Evolutionary conservation across 352 stramenopile genomes (phyloP).

Genomic region (Phytophthora chlamydospora): DNA sequence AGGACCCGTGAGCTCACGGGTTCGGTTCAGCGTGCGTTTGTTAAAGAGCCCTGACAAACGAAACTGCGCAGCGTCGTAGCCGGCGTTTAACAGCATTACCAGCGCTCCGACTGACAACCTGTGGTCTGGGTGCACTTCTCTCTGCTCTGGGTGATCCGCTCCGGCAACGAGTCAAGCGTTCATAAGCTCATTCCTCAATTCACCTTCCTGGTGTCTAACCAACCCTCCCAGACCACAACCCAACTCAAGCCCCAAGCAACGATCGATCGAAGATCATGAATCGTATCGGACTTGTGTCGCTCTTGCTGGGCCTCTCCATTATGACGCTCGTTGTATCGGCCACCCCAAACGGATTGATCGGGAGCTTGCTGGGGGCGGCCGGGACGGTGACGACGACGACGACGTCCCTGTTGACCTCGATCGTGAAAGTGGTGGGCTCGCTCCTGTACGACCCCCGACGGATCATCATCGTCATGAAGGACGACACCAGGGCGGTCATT

Average conservation of each 20-base stretch:
- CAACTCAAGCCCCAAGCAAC: slow-evolving; percentile 3
- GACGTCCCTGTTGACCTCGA: slow-evolving; percentile 1
- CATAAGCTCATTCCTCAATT: slow-evolving; percentile 44
- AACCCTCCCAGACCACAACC: slow-evolving; percentile 11
- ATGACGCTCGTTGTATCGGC: slow-evolving; percentile 14
- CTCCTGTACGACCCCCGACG: slow-evolving; percentile 6
- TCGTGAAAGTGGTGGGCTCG: slow-evolving; percentile 22
- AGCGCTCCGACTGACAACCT: slow-evolving; percentile 10
- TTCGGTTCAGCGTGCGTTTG: slow-evolving; percentile 3
- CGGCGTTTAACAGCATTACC: slow-evolving; percentile 31
- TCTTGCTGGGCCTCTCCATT: slow-evolving; percentile 15
- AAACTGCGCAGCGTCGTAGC: slow-evolving; percentile 8
- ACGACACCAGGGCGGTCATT: slow-evolving; percentile 13
- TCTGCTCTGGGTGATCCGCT: neutral
- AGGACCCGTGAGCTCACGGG: slow-evolving; percentile 1
- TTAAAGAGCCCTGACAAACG: neutral
- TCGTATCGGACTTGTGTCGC: slow-evolving; percentile 15
- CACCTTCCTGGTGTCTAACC: slow-evolving; percentile 35
- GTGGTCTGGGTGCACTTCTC: slow-evolving; percentile 1
- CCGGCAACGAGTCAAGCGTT: slow-evolving; percentile 6
- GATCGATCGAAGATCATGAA: slow-evolving; percentile 17
- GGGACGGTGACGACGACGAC: neutral
- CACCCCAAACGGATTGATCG: slow-evolving; percentile 10
- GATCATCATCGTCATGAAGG: slow-evolving; percentile 30
- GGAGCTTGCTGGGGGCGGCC: slow-evolving; percentile 7